Base-by-base conservation (phyloP, 768 basidiomycete species). In the Kwoniella dejecticola region DNA sequence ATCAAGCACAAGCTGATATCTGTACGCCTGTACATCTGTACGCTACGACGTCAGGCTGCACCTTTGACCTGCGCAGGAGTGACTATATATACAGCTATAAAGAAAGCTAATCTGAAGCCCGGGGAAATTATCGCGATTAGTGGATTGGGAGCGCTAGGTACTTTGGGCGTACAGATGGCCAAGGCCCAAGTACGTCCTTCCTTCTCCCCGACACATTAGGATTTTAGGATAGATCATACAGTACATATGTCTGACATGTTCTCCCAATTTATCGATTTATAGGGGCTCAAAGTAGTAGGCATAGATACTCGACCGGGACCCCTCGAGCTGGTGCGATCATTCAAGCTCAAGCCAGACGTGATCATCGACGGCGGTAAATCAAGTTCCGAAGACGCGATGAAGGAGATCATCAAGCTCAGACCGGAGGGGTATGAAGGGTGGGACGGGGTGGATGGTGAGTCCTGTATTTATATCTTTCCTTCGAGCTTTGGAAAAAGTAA, bases 1-100 rank as follows among this genome's bases (percentile, higher is more conserved):
- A n/a, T n/a, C n/a, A n/a, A n/a, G n/a, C n/a, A n/a, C n/a, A n/a
- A n/a, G n/a, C n/a, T n/a, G n/a, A n/a, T n/a, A n/a, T n/a, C n/a
- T n/a, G n/a, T n/a, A n/a, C n/a, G n/a, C n/a, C n/a, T n/a, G n/a
- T n/a, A n/a, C n/a, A n/a, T n/a, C n/a, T 17, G 17, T 38, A 8
- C 17, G 36, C 36, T 17, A 38, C 17, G 8, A 38, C 17, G 15
- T 11, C 36, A 69, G 60, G 68, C 68, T 13, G 68, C 68, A n/a
- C 64, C 68, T 24, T 27, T 69, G 12, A 66, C 60, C 8, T 69
- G 68, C 53, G 68, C 68, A 11, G 68, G 68, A 3, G 46, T 66
- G 30, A 66, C 68, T 0, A 66, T 66, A 11, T 69, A 69, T 31
- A 27, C 42, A 24, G 57, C 60, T 29, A 69, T 69, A 42, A 60